Evolutionary conservation across 108 stramenopile species (phyloP), one percentile per base, ranked within the genome.

Genomic region (Seminavis robusta): DNA sequence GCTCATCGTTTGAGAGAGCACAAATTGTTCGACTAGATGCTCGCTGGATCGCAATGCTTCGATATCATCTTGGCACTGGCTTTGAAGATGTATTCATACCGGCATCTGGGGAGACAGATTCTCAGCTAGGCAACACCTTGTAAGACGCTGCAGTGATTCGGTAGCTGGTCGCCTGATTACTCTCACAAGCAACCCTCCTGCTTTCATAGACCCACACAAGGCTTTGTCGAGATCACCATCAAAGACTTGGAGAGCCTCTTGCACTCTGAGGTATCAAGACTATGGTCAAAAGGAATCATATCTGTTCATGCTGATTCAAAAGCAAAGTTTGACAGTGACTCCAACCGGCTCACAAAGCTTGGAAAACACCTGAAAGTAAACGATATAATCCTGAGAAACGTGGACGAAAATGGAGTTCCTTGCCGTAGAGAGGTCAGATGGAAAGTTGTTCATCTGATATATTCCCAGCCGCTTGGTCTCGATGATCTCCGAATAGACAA

Each of bases 51-150:
- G 52, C 65, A 4, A 67, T 73, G 60, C 53, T 73, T 0, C 59
- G 71, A 23, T 73, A 67, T 16, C 52, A 73, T 56, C 44, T 57
- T 0, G 71, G 71, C 0, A 67, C 65, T 27, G 40, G 27, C 10
- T 73, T 67, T 57, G 71, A 66, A 40, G 71, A 73, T 52, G 36
- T 47, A 28, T 73, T 51, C 41, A 65, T 67, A 31, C 71, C 71
- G 24, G 57, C 60, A 0, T 25, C 63, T 15, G 56, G 56, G 19
- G 71, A 73, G 43, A 61, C 65, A 1, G 47, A 73, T 51, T 25
- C 71, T 5, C 44, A 60, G 21, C 65, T 73, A 0, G 71, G 71
- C n/a, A 73, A 73, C 33, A 61, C 52, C 34, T 31, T 62, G 58
- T 42, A 24, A 56, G 55, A 19, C 16, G 9, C 16, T n/a, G 44